Conservation (phyloP, 139 green algal genomes). For the Tetraselmis striata region DNA sequence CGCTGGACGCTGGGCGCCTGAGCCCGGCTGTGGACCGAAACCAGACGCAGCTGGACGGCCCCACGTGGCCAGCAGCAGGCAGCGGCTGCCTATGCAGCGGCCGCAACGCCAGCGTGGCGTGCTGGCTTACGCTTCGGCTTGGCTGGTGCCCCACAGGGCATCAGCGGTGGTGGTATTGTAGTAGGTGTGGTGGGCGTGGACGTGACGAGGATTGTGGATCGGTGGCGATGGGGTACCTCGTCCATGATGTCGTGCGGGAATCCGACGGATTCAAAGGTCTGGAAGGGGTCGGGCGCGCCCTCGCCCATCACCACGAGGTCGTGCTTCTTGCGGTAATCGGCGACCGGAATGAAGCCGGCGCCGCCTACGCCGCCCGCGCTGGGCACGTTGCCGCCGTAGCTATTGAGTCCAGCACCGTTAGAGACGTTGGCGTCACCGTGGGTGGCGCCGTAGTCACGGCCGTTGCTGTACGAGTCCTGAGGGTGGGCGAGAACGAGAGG, state of each 20-base stretch:
- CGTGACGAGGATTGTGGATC: no score
- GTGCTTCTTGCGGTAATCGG: conserved; percentile 47
- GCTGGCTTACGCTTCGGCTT: no score
- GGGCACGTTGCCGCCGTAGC: background rate
- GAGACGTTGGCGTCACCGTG: conserved; percentile 3
- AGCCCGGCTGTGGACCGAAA: no score
- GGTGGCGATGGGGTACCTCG: no score
- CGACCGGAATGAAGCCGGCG: conserved; percentile 9
- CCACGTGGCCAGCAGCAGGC: no score
- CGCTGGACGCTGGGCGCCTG: no score
- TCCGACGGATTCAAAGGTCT: conserved; percentile 64
- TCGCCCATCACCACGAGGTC: conserved; percentile 52
- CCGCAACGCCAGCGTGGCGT: no score
- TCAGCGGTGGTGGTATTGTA: no score
- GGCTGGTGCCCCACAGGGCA: no score
- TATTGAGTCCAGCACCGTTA: background rate
- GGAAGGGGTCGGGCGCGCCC: conserved; percentile 50
- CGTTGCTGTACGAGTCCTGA: background rate
- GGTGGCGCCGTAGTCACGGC: background rate
- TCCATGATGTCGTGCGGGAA: conserved; percentile 67
- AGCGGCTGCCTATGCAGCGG: no score
- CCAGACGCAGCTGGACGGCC: no score
- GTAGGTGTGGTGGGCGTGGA: no score
- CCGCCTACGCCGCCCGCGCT: background rate
- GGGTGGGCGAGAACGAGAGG: background rate